Evolutionary conservation across 192 early-diverging fungal genomes (phyloP).

Genomic region (Podila epigama): DNA sequence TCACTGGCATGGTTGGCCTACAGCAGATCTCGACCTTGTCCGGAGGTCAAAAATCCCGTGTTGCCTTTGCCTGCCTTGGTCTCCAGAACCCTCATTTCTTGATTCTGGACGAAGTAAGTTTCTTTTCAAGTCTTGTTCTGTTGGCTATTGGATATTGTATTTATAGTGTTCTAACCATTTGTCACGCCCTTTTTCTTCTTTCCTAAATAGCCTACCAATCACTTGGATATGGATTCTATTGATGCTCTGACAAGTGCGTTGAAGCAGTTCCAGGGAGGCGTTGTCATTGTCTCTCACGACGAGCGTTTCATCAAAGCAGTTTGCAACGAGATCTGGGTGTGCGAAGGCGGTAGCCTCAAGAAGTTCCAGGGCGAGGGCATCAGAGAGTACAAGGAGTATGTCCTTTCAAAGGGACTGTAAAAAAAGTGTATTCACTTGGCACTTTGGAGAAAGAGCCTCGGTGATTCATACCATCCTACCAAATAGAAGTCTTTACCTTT

Average conservation of each 20-base stretch:
- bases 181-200: slow-evolving; percentile 42
- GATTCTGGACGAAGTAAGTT: slow-evolving; percentile 90
- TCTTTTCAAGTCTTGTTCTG: slow-evolving; percentile 51
- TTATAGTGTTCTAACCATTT: not conserved
- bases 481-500: not conserved
- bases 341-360: slow-evolving; percentile 80
- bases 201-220: slow-evolving; percentile 80
- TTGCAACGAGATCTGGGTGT: slow-evolving; percentile 94
- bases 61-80: slow-evolving; percentile 96
- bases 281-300: slow-evolving; percentile 97
- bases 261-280: slow-evolving; percentile 89
- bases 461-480: no score
- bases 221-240: slow-evolving; percentile 92
- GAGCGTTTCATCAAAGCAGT: slow-evolving; percentile 92
- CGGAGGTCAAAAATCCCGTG: slow-evolving; percentile 96
- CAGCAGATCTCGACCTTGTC: slow-evolving; percentile 94
- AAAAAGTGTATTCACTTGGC: not conserved
- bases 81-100: slow-evolving; percentile 91
- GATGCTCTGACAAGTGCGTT: slow-evolving; percentile 92
- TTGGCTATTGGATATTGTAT: not conserved
- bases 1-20: slow-evolving; percentile 95
- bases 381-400: slow-evolving; percentile 76
- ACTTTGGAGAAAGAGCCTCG: no score
- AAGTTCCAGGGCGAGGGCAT: slow-evolving; percentile 89
- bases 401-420: slow-evolving; percentile 49